These are phyloP conservation scores for Melampsora americana DNA, from an alignment of 1,284 basidiomycete species.

Conservation along the genomic window DNA sequence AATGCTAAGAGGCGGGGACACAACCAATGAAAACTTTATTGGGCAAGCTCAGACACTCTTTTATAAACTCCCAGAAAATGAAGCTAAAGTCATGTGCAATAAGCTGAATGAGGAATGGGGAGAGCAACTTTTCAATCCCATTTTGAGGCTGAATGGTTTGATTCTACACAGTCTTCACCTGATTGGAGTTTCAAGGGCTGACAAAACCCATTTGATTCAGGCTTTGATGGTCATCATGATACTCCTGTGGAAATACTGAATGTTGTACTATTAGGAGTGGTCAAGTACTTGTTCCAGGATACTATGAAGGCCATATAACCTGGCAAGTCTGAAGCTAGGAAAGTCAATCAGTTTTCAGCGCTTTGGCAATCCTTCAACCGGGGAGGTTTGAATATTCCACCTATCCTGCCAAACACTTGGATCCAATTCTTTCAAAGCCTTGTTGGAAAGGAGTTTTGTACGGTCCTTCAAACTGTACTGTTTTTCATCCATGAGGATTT, in stretches of 20 bases:
- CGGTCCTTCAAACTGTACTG: conserved; percentile 55
- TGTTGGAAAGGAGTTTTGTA: conserved; percentile 55
- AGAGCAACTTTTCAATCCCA: too few species aligned
- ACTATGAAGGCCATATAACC: conserved; percentile 47
- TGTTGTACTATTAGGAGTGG: conserved; percentile 54
- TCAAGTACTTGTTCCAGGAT: conserved; percentile 57
- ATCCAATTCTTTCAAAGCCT: conserved; percentile 54
- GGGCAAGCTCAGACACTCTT: too few species aligned
- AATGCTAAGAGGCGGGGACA: too few species aligned
- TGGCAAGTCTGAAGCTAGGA: conserved; percentile 37
- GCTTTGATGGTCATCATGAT: conserved; percentile 53
- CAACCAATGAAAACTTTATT: too few species aligned
- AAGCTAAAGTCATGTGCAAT: too few species aligned
- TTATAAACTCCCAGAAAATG: too few species aligned
- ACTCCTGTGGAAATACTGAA: conserved; percentile 56
- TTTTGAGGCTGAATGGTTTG: too few species aligned
- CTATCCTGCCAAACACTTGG: conserved; percentile 49
- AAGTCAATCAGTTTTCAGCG: conserved; percentile 46
- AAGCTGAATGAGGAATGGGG: too few species aligned
- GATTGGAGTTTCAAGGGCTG: too few species aligned
- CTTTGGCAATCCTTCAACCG: conserved; percentile 50
- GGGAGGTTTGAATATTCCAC: conserved; percentile 49
- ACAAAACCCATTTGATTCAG: too few species aligned
- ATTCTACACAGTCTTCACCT: too few species aligned
- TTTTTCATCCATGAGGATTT: conserved; percentile 55